phyloP scores from a whole-genome alignment of 805 yeast genomes.

The Torulaspora maleeae region DNA sequence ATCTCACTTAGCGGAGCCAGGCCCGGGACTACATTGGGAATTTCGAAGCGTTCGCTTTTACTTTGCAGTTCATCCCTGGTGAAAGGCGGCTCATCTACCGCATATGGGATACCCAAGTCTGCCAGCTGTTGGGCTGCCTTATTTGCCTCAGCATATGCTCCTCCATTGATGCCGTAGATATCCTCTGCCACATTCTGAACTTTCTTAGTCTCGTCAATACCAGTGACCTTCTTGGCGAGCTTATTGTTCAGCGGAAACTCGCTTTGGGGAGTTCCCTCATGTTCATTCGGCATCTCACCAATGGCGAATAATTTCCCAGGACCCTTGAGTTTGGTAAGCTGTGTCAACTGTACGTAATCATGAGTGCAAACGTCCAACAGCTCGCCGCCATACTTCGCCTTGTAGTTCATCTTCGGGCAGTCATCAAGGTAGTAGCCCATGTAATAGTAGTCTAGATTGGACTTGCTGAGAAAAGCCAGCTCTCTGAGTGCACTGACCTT shows the following conservation, averaged over 20 bases:
- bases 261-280: not conserved
- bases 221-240: constrained; percentile 8
- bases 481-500: constrained; percentile 74
- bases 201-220: constrained; percentile 1
- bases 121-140: constrained; percentile 18
- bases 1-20: constrained; percentile 46
- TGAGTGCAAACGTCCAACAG: constrained; percentile 52
- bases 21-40: constrained; percentile 50
- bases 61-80: constrained; percentile 6
- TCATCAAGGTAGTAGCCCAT: constrained; percentile 78
- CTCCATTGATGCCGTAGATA: constrained; percentile 38
- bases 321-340: constrained; percentile 16
- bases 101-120: constrained; percentile 21
- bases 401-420: constrained; percentile 79
- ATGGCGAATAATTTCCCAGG: constrained; percentile 29
- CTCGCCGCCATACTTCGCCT: constrained; percentile 73
- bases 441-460: constrained; percentile 46
- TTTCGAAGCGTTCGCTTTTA: constrained; percentile 13
- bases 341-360: constrained; percentile 36
- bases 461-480: constrained; percentile 46
- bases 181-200: constrained; percentile 35
- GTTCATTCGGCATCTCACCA: not conserved
- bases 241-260: constrained; percentile 11
- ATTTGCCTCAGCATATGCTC: constrained; percentile 25
- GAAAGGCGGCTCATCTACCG: not conserved